Evolutionary conservation across 106 monocot species (phyloP), one percentile per base, ranked within the genome.

Genomic region (Dendrobium catenatum): DNA sequence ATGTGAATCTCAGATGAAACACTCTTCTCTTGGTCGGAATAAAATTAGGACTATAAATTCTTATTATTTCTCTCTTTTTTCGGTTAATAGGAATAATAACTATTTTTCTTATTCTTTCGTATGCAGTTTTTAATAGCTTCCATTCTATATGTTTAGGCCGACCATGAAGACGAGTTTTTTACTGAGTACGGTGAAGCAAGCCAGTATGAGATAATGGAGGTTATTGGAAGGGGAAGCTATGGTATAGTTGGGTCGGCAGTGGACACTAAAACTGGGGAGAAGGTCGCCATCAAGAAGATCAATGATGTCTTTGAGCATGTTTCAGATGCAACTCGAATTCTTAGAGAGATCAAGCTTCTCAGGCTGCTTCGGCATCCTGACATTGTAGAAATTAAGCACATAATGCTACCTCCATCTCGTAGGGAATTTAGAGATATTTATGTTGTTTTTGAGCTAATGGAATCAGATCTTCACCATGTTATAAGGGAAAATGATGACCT

Each of bases 281-380:
- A 83, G 49, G 95, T 95, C 10, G 95, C 95, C 20, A 95, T 95
- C 61, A 92, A 95, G 87, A 95, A 95, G 83, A 95, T 95, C 13
- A 90, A 92, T 59, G 91, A 94, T 85, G 92, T 94, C 15, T 94
- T 94, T 51, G 94, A 94, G 76, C 94, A 94, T 82, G 94, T 94
- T 55, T 95, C 92, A 16, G 95, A 95, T 87, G 92, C 95, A 42
- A 95, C 92, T 26, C 92, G 95, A 56, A 92, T 92, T 70, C 84
- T 95, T 9, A 83, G 95, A 78, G 95, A 95, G 87, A 92, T 95
- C 67, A 95, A 95, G 84, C 81, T 95, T 55, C 90, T 95, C 31
- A 75, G 95, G 84, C 77, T 92, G 68, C 85, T 95, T 10, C 91
- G 88, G 6, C 95, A 95, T 81, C 88, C 95, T 19, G 92, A 92